These are phyloP conservation scores for Rhizophora mangle DNA, from an alignment of 345 rosid species.

Conservation along the genomic window DNA sequence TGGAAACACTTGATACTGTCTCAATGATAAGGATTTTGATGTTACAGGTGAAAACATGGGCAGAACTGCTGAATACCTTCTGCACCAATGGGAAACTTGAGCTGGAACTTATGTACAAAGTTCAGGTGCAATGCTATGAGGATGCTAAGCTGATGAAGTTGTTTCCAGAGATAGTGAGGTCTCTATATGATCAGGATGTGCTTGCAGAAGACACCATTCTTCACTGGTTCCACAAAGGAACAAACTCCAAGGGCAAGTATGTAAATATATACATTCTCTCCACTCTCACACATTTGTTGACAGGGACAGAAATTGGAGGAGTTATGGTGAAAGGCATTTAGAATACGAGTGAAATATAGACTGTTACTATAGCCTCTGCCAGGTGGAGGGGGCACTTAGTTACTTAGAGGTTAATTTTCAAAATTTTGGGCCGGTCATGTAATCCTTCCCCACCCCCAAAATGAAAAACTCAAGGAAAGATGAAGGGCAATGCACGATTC, in stretches of 20 bases:
- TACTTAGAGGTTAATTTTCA: too few species aligned
- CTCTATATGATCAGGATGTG: conserved; percentile 88
- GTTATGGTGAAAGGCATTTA: too few species aligned
- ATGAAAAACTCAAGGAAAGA: too few species aligned
- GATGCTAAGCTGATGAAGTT: conserved; percentile 97
- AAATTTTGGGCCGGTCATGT: too few species aligned
- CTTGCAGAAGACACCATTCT: conserved; percentile 95
- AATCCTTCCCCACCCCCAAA: too few species aligned
- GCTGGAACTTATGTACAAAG: conserved; percentile 92
- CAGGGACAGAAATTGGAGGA: too few species aligned
- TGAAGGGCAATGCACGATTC: too few species aligned
- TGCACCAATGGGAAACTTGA: conserved; percentile 84
- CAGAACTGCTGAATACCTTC: conserved; percentile 66
- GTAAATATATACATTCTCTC: not conserved
- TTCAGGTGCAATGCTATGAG: conserved; percentile 97
- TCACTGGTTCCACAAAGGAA: conserved; percentile 87
- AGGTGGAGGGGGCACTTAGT: too few species aligned
- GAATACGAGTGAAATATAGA: too few species aligned
- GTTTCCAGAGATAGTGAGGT: conserved; percentile 82
- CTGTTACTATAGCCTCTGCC: too few species aligned
- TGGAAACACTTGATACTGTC: not conserved
- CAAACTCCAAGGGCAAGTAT: conserved; percentile 90
- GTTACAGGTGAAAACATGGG: conserved; percentile 90
- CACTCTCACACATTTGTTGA: too few species aligned
- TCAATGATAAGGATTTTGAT: not conserved